phyloP scores from a whole-genome alignment of 192 early-diverging fungal genomes.

The Backusella tarrabulga region DNA sequence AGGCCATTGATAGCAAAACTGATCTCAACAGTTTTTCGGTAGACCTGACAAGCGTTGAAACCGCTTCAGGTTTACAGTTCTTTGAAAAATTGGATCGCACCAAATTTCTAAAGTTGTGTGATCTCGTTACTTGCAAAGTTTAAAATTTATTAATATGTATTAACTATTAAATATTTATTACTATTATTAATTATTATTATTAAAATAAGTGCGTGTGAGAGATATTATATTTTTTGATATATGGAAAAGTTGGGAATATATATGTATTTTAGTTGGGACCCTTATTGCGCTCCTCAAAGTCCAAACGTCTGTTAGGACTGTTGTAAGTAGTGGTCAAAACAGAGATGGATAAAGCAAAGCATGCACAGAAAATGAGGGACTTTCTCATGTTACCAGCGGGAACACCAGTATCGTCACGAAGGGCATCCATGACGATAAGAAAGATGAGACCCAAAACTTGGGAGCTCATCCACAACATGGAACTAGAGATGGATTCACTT shows the following conservation, averaged over 20 bases:
- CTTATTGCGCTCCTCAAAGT: conserved; percentile 18
- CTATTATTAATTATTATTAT: no score
- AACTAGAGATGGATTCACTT: conserved; percentile 31
- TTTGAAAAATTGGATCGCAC: conserved; percentile 34
- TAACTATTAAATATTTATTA: neutral
- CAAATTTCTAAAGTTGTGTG: conserved; percentile 9
- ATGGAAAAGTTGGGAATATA: neutral
- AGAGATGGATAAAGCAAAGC: conserved; percentile 16
- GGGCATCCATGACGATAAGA: conserved; percentile 17
- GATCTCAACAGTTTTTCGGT: conserved; percentile 64
- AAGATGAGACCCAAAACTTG: conserved; percentile 34
- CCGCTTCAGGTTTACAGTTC: conserved; percentile 64
- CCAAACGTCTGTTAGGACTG: conserved; percentile 35
- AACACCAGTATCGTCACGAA: conserved; percentile 23
- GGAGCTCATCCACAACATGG: conserved; percentile 27
- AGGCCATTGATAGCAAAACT: conserved; percentile 53
- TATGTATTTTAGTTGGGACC: neutral
- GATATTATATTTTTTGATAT: neutral
- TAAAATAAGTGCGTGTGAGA: neutral
- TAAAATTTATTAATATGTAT: neutral
- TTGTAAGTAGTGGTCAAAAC: conserved; percentile 13
- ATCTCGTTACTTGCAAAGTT: conserved; percentile 14
- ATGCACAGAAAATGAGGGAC: conserved; percentile 25
- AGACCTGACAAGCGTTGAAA: conserved; percentile 67
- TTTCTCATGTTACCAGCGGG: conserved; percentile 25